A percentile compares a stretch with the other conserved stretches of the same genome.
phyloP scores from a whole-genome alignment of 352 stramenopile genomes.

The Phytophthora parvispora region DNA sequence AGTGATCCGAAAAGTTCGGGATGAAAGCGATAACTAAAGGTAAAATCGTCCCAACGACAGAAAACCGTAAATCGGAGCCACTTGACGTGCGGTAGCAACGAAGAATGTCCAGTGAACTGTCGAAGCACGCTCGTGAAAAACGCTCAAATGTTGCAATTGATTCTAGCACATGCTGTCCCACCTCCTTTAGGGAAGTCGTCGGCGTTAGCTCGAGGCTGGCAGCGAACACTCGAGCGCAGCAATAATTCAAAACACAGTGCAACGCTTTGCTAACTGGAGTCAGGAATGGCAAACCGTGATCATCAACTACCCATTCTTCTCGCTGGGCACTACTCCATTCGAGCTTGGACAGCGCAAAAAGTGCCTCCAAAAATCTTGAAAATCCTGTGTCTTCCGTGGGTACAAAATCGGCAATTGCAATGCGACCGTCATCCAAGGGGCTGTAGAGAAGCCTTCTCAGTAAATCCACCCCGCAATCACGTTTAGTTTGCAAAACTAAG shows the following conservation, averaged over 20 bases:
- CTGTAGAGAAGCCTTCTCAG: constrained; percentile 42
- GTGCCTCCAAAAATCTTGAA: constrained; percentile 36
- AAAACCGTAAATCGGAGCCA: constrained; percentile 34
- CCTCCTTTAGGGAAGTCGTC: constrained; percentile 23
- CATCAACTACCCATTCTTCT: constrained; percentile 19
- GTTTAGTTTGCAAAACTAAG: constrained; percentile 26
- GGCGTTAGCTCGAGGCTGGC: constrained; percentile 26
- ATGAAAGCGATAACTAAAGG: constrained; percentile 57
- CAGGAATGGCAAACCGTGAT: constrained; percentile 24
- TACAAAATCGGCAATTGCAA: constrained; percentile 51
- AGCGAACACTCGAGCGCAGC: constrained; percentile 48
- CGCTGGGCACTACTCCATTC: constrained; percentile 27
- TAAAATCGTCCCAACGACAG: constrained; percentile 54
- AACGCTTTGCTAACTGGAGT: constrained; percentile 52
- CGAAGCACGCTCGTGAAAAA: constrained; percentile 55
- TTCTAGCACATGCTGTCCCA: constrained; percentile 23
- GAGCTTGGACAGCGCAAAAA: constrained; percentile 47
- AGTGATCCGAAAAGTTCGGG: constrained; percentile 45
- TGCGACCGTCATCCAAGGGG: constrained; percentile 42
- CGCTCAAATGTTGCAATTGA: constrained; percentile 46
- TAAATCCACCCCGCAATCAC: constrained; percentile 43
- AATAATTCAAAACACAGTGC: constrained; percentile 62
- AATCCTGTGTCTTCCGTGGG: constrained; percentile 37
- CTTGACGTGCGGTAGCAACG: neutral
- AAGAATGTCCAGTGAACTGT: constrained; percentile 41